Percentiles rank a stretch among this genome's conserved stretches.
Evolutionary conservation across 139 green algal species (phyloP).

Genomic region (Picochlorum costavermella): DNA sequence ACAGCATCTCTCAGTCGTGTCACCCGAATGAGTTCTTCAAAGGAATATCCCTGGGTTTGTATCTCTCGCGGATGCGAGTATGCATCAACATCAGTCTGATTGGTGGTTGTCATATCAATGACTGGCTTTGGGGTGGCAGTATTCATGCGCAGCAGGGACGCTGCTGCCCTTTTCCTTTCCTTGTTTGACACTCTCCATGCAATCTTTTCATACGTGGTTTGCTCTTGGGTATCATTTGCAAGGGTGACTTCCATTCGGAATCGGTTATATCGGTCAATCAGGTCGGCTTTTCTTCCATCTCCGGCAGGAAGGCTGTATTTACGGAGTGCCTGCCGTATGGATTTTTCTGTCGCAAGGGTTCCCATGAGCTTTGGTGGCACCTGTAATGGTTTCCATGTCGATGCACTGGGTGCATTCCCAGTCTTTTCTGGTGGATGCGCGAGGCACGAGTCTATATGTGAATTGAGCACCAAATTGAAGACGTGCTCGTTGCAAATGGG

Average conservation of each 20-base stretch:
- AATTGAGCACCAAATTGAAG: slow-evolving; percentile 29
- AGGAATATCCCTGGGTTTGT: slow-evolving; percentile 5
- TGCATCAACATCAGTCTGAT: neutral
- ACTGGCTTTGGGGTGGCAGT: neutral
- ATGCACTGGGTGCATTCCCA: neutral
- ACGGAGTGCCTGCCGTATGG: slow-evolving; percentile 9
- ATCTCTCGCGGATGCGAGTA: neutral
- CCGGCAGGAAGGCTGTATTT: slow-evolving; percentile 14
- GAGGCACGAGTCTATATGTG: slow-evolving; percentile 29
- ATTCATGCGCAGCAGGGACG: neutral
- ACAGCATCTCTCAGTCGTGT: slow-evolving; percentile 12
- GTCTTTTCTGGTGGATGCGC: neutral
- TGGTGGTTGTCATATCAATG: neutral
- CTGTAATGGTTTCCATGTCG: slow-evolving; percentile 11
- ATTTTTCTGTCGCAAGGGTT: slow-evolving; percentile 18
- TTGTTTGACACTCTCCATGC: slow-evolving; percentile 1
- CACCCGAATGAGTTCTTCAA: slow-evolving; percentile 10
- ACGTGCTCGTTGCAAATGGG: slow-evolving; percentile 23
- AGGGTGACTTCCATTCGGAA: slow-evolving; percentile 17
- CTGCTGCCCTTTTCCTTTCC: slow-evolving; percentile 7
- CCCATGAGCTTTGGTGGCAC: slow-evolving; percentile 26
- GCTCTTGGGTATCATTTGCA: slow-evolving; percentile 29
- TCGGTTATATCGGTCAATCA: slow-evolving; percentile 26
- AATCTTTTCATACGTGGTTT: slow-evolving; percentile 8
- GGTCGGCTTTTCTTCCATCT: slow-evolving; percentile 22